Conservation (phyloP, 352 stramenopile genomes). For the Globisporangium canariense region DNA sequence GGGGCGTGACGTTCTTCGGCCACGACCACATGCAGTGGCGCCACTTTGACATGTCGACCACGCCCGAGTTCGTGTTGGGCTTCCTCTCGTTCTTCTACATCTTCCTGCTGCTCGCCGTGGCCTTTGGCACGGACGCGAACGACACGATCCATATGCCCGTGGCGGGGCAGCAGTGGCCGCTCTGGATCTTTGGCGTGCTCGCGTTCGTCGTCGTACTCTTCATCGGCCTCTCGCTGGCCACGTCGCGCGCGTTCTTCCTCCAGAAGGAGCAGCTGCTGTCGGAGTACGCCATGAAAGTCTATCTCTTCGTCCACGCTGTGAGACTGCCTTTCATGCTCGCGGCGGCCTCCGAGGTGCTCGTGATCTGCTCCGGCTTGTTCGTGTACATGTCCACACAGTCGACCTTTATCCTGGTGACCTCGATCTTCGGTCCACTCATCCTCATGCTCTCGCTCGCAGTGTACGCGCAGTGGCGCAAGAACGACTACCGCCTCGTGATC, state of each 20-base stretch:
- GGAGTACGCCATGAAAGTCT: slow-evolving; percentile 73
- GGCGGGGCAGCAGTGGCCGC: slow-evolving; percentile 61
- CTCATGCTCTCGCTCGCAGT: slow-evolving; percentile 75
- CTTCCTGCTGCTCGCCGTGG: slow-evolving; percentile 74
- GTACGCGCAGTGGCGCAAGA: slow-evolving; percentile 73
- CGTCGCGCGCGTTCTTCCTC: slow-evolving; percentile 77
- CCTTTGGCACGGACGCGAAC: slow-evolving; percentile 58
- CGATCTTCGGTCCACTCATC: slow-evolving; percentile 70
- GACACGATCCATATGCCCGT: slow-evolving; percentile 49
- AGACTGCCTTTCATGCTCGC: slow-evolving; percentile 79
- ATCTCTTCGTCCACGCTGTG: slow-evolving; percentile 59
- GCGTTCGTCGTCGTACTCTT: slow-evolving; percentile 84
- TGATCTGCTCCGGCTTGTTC: slow-evolving; percentile 81
- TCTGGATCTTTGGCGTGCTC: slow-evolving; percentile 86
- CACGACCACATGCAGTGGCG: slow-evolving; percentile 62
- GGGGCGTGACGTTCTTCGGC: slow-evolving; percentile 81
- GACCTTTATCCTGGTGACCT: slow-evolving; percentile 76
- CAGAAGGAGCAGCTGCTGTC: slow-evolving; percentile 74
- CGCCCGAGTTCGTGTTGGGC: slow-evolving; percentile 77
- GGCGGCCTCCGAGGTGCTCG: slow-evolving; percentile 68
- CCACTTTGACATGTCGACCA: slow-evolving; percentile 74
- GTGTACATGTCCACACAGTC: slow-evolving; percentile 75
- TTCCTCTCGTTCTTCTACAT: slow-evolving; percentile 86
- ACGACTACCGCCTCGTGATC: slow-evolving; percentile 81
- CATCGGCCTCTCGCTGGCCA: slow-evolving; percentile 64